Percentiles rank a stretch among this genome's conserved stretches.
phyloP scores from a whole-genome alignment of 179 eudicot species.

The Spinacia oleracea region DNA sequence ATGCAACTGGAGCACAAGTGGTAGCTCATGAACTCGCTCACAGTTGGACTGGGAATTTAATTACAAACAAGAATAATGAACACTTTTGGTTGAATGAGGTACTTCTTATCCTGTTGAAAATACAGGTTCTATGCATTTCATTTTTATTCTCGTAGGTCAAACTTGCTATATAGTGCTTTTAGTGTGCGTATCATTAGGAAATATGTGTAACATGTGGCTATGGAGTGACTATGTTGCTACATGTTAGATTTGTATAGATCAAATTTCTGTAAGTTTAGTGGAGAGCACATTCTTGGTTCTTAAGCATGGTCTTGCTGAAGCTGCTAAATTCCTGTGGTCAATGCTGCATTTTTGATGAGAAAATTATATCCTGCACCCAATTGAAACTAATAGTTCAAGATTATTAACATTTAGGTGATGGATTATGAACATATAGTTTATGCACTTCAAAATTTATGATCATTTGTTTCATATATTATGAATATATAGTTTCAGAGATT shows the following conservation, averaged over 20 bases:
- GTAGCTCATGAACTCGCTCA: conserved; percentile 99
- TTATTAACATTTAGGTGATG: no score
- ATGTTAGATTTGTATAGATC: not conserved
- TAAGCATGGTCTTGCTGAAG: no score
- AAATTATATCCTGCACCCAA: no score
- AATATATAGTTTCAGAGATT: no score
- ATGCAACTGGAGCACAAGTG: conserved; percentile 89
- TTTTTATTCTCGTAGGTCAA: not conserved
- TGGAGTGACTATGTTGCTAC: not conserved
- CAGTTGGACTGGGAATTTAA: conserved; percentile 98
- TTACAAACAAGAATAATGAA: conserved; percentile 88
- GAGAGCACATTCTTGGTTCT: not conserved
- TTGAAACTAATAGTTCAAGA: no score
- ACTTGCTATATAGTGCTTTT: not conserved
- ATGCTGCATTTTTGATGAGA: no score
- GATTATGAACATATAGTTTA: no score
- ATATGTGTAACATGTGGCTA: not conserved
- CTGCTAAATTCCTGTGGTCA: no score
- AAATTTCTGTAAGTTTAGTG: not conserved
- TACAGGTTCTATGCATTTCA: not conserved
- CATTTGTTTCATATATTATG: no score
- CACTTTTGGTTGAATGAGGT: conserved; percentile 99
- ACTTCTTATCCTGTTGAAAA: conserved; percentile 15
- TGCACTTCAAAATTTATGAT: no score
- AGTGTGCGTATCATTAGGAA: not conserved